These are phyloP conservation scores for Agaricales sp. DNA, from an alignment of 1,284 basidiomycete genomes.

Conservation along the genomic window DNA sequence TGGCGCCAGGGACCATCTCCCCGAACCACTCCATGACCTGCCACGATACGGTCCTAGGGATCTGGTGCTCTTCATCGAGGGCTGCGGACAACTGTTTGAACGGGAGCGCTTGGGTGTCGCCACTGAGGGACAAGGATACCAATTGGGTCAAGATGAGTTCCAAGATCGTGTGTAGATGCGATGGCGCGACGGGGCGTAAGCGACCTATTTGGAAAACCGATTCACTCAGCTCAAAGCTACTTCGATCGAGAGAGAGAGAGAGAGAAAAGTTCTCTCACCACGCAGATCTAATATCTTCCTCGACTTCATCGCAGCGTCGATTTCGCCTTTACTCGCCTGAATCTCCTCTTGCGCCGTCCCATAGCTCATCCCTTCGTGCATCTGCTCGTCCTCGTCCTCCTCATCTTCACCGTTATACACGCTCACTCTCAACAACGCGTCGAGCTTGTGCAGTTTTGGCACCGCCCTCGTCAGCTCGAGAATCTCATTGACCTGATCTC, in stretches of 20 bases:
- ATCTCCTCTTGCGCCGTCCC: conserved; percentile 23
- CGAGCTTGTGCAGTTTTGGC: conserved; percentile 65
- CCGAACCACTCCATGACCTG: conserved; percentile 82
- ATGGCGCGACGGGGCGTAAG: conserved; percentile 58
- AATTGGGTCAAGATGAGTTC: conserved; percentile 64
- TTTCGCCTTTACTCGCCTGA: conserved; percentile 72
- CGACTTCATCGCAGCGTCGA: conserved; percentile 52
- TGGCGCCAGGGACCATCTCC: conserved; percentile 27
- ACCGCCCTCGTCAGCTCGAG: conserved; percentile 68
- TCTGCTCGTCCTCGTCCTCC: conserved; percentile 41
- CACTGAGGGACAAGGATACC: conserved; percentile 42
- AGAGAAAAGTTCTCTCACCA: conserved; percentile 30
- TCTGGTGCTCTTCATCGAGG: conserved; percentile 67
- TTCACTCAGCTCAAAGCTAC: neutral
- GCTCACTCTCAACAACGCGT: conserved; percentile 30
- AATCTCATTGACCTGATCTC: conserved; percentile 66
- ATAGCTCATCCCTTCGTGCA: conserved; percentile 20
- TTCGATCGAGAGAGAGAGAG: conserved; percentile 4
- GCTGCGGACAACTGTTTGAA: conserved; percentile 43
- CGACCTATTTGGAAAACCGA: conserved; percentile 29
- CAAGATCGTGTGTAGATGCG: conserved; percentile 60
- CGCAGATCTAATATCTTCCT: conserved; percentile 63
- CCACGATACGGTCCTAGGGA: conserved; percentile 45
- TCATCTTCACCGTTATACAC: conserved; percentile 44
- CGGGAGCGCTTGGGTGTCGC: conserved; percentile 28